phyloP scores from a whole-genome alignment of 169 alveolate species.

The Cryptosporidium felis region DNA sequence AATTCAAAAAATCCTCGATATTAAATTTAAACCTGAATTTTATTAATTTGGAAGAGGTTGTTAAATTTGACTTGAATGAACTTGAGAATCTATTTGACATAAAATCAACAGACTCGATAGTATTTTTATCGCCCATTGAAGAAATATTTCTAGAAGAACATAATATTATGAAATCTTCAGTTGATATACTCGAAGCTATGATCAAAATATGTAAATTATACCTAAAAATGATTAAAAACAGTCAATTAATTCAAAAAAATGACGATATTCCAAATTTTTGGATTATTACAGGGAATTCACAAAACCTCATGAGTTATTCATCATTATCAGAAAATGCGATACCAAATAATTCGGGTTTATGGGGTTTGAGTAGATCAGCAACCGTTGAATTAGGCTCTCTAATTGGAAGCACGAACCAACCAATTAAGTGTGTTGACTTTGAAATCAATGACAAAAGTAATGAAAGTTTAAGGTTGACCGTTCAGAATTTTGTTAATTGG shows the following conservation, averaged over 20 bases:
- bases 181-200: slow-evolving; percentile 6
- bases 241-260: neutral
- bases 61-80: neutral
- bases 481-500: slow-evolving; percentile 3
- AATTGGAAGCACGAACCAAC: slow-evolving; percentile 2
- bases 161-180: neutral
- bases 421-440: slow-evolving; percentile 50
- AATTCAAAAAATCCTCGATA: neutral
- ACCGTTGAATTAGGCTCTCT: slow-evolving; percentile 60
- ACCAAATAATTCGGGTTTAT: slow-evolving; percentile 81
- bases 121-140: slow-evolving; percentile 32
- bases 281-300: slow-evolving; percentile 27
- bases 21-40: neutral
- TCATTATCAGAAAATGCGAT: neutral
- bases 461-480: neutral
- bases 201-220: slow-evolving; percentile 20
- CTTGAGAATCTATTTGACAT: neutral
- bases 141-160: neutral
- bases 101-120: neutral
- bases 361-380: slow-evolving; percentile 82
- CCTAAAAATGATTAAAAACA: neutral
- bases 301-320: neutral
- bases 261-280: slow-evolving; percentile 19
- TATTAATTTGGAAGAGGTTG: neutral
- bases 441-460: neutral